These are phyloP conservation scores for Xylariales sp. DNA, from an alignment of 2,329 filamentous ascomycete species.

Conservation along the genomic window DNA sequence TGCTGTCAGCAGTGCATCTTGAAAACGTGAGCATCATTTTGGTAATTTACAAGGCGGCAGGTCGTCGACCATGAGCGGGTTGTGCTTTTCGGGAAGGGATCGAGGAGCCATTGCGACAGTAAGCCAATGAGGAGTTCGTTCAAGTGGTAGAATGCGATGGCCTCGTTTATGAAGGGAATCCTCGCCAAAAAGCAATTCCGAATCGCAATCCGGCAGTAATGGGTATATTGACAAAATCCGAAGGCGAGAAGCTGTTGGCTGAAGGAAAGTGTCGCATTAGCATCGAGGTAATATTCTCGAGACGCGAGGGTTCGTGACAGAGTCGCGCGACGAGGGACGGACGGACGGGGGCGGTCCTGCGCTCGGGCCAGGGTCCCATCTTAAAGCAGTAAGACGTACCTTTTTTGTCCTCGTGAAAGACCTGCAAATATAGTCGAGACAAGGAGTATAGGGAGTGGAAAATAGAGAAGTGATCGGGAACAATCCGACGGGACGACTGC, in stretches of 20 bases:
- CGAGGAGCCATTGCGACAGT: constrained; percentile 33
- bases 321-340: constrained; percentile 6
- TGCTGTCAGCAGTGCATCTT: constrained; percentile 12
- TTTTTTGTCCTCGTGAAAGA: not conserved
- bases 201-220: not conserved
- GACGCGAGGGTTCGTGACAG: constrained; percentile 7
- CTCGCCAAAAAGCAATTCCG: not conserved
- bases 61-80: constrained; percentile 62
- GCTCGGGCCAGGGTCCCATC: constrained; percentile 6
- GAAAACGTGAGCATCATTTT: constrained; percentile 5
- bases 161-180: not conserved
- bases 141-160: not conserved
- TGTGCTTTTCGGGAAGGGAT: constrained; percentile 56
- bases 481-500: too few relatives aligned
- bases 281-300: not conserved
- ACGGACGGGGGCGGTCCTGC: constrained; percentile 3
- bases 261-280: not conserved
- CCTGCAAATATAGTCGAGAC: too few relatives aligned
- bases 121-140: not conserved
- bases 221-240: not conserved
- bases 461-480: too few relatives aligned
- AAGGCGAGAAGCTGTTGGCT: not conserved
- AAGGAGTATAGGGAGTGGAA: too few relatives aligned
- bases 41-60: constrained; percentile 55
- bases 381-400: not conserved